Evolutionary conservation across 495 filamentous ascomycete genomes (phyloP), one percentile per base, ranked within the genome.

Genomic region (Daldinia bambusicola): DNA sequence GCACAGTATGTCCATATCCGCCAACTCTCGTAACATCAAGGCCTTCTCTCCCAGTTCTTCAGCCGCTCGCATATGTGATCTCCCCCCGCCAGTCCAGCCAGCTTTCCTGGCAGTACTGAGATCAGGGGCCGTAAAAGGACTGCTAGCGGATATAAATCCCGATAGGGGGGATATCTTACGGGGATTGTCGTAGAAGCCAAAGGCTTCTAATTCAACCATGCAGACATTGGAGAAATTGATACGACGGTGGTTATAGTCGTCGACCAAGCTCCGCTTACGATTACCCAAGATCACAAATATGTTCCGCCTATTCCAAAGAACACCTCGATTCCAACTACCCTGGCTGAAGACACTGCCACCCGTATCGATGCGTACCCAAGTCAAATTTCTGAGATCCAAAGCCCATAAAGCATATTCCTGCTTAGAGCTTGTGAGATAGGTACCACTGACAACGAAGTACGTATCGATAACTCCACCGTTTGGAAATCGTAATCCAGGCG

Each of bases 321-420:
- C 86, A 36, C 95, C 95, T 59, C 95, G 85, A 72, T 98, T 98
- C 95, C 95, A 99, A 76, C 94, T 97, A 36, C 95, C 95, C 75
- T 96, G 92, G 69, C 91, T 92, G 78, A 98, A 98, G 1, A 97
- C 92, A 58, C 88, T 93, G 2, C 93, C 94, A n/a, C 94, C 94
- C 2, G 93, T 95, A 79, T 99, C 95, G 69, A 99, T 97, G 9
- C 95, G 91, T 48, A 91, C 92, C 95, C 95, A 99, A 0, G 90
- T 94, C 48, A 99, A 80, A 2, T 89, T 94, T 63, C 89, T 88
- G 55, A 99, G 81, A 76, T 98, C 94, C 52, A 99, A 82, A 14
- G 95, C 95, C 95, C 95, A 99, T 1, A 99, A 85, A 0, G 96
- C 94, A 80, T 99, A 99, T 81, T 99, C 95, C 75, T 98, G 95